Base-by-base conservation (phyloP, 257 asterid genomes). In the Solanum pinnatisectum region DNA sequence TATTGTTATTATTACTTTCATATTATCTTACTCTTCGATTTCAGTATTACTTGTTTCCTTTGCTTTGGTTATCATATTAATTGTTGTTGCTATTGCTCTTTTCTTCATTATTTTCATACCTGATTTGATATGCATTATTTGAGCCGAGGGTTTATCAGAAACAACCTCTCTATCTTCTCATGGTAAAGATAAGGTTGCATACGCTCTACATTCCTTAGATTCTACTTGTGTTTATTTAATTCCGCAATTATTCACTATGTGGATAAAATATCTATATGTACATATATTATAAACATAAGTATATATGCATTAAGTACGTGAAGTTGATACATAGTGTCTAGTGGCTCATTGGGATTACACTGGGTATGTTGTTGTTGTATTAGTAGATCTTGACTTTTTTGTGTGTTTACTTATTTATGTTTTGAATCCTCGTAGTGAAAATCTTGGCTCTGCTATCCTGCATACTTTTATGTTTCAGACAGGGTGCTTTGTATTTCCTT, bases 171-270 rank as follows among this genome's bases (percentile, higher is more conserved):
- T 22, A 59, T 25, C 63, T 33, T 52, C 22, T 22, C 68, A 20
- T 8, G 68, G 68, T 4, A 59, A 1, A 2, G 25, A 5, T 59
- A 59, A 59, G 27, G 0, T 4, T 0, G 3, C 0, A 0, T 2
- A 37, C 23, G 2, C 27, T 4, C 63, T 18, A 37, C 40, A 1
- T 37, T 37, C 40, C 2, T 1, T 37, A 37, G 9, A 52, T 8
- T 52, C 63, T 52, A 16, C 60, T 2, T 52, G 60, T 30, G 30
- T 30, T 30, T 30, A 30, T n/a, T n/a, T n/a, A n/a, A n/a, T n/a
- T n/a, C n/a, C n/a, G n/a, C n/a, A n/a, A n/a, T n/a, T n/a, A n/a
- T n/a, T n/a, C n/a, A n/a, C n/a, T n/a, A n/a, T n/a, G n/a, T n/a
- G n/a, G n/a, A n/a, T n/a, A n/a, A n/a, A n/a, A n/a, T n/a, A n/a